Percentiles rank a stretch among this genome's conserved stretches.
Evolutionary conservation across 192 early-diverging fungal genomes (phyloP).

Genomic region (Backusella macrospora): DNA sequence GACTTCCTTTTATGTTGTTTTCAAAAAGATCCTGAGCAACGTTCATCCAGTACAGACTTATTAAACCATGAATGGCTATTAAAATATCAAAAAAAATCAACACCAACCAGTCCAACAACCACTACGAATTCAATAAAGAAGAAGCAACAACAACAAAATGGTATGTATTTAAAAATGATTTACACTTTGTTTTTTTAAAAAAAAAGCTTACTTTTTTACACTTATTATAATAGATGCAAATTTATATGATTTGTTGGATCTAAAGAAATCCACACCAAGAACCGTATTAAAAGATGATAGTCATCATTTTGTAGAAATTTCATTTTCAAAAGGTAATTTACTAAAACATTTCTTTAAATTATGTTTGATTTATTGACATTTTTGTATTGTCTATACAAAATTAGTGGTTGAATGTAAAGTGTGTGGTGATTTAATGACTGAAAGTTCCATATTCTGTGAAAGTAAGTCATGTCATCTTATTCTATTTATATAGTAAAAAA

Average conservation of each 20-base stretch:
- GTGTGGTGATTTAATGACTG: constrained; percentile 49
- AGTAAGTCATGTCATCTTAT: constrained; percentile 13
- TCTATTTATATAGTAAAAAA: neutral
- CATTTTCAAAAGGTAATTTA: constrained; percentile 61
- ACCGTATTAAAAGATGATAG: constrained; percentile 9
- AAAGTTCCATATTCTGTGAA: constrained; percentile 58
- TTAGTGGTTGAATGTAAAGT: constrained; percentile 55
- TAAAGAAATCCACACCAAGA: constrained; percentile 1
- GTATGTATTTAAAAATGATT: neutral
- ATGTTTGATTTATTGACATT: neutral
- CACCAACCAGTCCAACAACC: neutral
- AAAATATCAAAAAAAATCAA: constrained; percentile 31
- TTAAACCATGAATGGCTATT: constrained; percentile 81
- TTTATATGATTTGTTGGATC: constrained; percentile 8
- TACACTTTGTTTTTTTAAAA: neutral
- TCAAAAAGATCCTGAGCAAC: constrained; percentile 71
- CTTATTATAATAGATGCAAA: neutral
- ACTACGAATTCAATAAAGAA: neutral
- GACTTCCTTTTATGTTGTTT: constrained; percentile 88
- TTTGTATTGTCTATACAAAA: constrained; percentile 9
- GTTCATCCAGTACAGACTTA: constrained; percentile 75
- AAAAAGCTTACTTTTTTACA: no score
- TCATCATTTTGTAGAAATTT: constrained; percentile 58
- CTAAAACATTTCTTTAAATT: no score
- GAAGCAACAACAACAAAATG: neutral